phyloP scores from a whole-genome alignment of 1,284 basidiomycete genomes.

The Schizophyllum amplum region DNA sequence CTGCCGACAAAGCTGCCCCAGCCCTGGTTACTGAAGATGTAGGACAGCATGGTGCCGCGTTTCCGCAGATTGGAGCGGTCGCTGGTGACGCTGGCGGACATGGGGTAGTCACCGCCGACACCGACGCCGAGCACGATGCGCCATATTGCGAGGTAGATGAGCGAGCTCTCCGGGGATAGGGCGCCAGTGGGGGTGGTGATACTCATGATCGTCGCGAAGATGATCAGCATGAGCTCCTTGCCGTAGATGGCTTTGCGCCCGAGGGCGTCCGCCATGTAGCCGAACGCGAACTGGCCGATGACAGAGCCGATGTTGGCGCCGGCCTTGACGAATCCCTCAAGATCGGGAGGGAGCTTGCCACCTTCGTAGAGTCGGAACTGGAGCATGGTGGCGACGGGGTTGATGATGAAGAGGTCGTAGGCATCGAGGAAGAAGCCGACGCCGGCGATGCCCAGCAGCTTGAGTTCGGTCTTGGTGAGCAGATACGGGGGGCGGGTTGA shows the following conservation, averaged over 20 bases:
- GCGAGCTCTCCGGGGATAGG: slow-evolving; percentile 32
- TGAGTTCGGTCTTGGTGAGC: slow-evolving; percentile 41
- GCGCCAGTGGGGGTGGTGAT: slow-evolving; percentile 40
- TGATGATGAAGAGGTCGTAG: slow-evolving; percentile 75
- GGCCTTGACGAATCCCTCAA: slow-evolving; percentile 62
- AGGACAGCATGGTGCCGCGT: slow-evolving; percentile 66
- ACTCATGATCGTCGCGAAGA: slow-evolving; percentile 59
- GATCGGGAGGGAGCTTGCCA: slow-evolving; percentile 39
- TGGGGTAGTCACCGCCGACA: slow-evolving; percentile 80
- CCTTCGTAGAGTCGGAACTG: slow-evolving; percentile 64
- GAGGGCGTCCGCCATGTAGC: slow-evolving; percentile 57
- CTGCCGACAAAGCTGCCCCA: slow-evolving; percentile 67
- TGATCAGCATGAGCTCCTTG: slow-evolving; percentile 75
- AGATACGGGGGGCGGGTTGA: slow-evolving; percentile 35
- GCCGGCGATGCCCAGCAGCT: slow-evolving; percentile 52
- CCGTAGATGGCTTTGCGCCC: slow-evolving; percentile 67
- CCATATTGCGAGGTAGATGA: slow-evolving; percentile 58
- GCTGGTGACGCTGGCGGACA: slow-evolving; percentile 64
- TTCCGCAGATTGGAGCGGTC: slow-evolving; percentile 65
- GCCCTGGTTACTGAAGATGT: slow-evolving; percentile 71
- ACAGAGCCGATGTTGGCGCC: slow-evolving; percentile 68
- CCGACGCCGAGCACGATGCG: slow-evolving; percentile 69
- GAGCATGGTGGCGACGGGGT: slow-evolving; percentile 70
- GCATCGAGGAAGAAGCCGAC: slow-evolving; percentile 69
- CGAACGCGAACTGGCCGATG: slow-evolving; percentile 69